Base-by-base conservation (phyloP, 306 rosid species). In the Castanea crenata region DNA sequence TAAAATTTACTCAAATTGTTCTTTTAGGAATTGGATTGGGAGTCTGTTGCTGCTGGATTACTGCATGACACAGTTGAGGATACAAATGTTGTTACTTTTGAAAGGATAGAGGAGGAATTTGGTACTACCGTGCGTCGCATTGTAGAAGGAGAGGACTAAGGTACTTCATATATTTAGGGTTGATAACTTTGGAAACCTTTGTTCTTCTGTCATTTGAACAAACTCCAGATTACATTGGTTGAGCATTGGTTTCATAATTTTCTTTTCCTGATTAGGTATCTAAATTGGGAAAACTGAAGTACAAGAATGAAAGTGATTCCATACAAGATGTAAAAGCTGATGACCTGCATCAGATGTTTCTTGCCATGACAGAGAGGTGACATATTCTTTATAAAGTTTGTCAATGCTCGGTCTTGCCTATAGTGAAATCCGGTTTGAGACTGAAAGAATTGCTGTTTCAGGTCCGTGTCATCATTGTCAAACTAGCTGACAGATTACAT, bases 71-170 rank as follows among this genome's bases (percentile, higher is more conserved):
- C 99, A 20, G 99, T 96, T 10, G 99, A 96, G 85, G 99, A 96
- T 78, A 93, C 99, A 57, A 86, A 93, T 82, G 86, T 91, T 12
- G 98, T 96, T 81, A 90, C 97, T 52, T 93, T 96, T 69, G 94
- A 96, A 78, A 91, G 89, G 79, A 90, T 96, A 77, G 99, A 96
- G 88, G 92, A 93, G 73, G 99, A 96, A 82, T 96, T 96, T 82
- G 98, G 99, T 27, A 86, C 91, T 55, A 85, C 89, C 5, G 99
- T 96, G 55, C 92, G 98, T 51, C 97, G 76, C 84, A 96, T 96
- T 84, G 99, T 96, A 62, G 99, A 96, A 91, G 99, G 99, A 79
- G 99, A 96, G n/a, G 85, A 96, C 98, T 29, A 96, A 96, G 98
- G 99, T 93, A n/a, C 31, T 75, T 69, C 35, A 41, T 79, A 31